Evolutionary conservation across 2,329 filamentous ascomycete genomes (phyloP), one percentile per base, ranked within the genome.

Genomic region (Fusarium newnesense): DNA sequence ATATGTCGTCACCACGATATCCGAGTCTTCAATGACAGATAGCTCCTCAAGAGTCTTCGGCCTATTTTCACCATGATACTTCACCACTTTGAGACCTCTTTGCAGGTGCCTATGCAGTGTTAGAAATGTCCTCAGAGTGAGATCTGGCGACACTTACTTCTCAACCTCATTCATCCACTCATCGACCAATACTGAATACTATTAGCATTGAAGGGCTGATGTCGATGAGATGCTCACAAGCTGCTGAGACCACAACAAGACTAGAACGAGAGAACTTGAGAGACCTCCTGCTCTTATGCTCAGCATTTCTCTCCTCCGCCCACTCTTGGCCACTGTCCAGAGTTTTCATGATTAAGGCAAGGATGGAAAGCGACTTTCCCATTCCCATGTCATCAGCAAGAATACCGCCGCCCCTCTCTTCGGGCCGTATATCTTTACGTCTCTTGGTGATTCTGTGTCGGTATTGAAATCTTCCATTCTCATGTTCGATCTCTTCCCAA

Each of bases 371-470:
- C 0, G 65, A 68, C 8, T 68, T 68, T 18, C 65, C 65, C 65
- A 68, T 68, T 1, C 65, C 65, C 65, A 68, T 68, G 1, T 68
- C 65, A 2, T 68, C 63, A 4, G 65, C 65, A 7, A 68, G 34
- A 1, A 68, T 68, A 0, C 65, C 65, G 0, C 65, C 65, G 0
- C 63, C 65, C 1, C 19, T 68, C 7, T 68, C 65, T 2, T 62
- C 65, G 4, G 63, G 63, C 1, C 19, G 26, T 0, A 40, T 24
- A 3, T 68, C 63, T 2, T 7, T 53, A 5, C 65, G 12, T 11
- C 63, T 24, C 18, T 68, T 68, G 0, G 63, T 68, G 3, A 68
- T 68, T 28, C 32, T 52, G 4, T 68, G 65, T 18, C 30, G 46
- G 3, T 68, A 68, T 8, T 69, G 54, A 0, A 68, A 2, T 3